These are phyloP conservation scores for Umbelopsis vinacea DNA, from an alignment of 192 early-diverging fungal species.

Conservation along the genomic window DNA sequence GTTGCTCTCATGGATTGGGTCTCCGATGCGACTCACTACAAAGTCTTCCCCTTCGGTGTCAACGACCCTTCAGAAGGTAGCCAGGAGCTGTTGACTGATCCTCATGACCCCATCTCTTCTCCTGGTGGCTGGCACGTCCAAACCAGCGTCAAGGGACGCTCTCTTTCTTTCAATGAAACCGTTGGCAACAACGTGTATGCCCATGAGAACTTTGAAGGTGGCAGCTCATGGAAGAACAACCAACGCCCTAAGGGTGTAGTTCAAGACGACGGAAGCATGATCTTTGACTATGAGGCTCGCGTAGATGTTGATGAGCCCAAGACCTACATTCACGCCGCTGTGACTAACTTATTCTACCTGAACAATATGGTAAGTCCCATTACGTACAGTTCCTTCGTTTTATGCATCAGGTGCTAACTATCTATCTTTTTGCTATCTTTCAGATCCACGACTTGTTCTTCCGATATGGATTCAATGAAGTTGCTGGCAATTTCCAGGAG, in stretches of 20 bases:
- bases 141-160: conserved; percentile 31
- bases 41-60: conserved; percentile 78
- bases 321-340: conserved; percentile 76
- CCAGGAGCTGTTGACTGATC: conserved; percentile 57
- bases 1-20: conserved; percentile 87
- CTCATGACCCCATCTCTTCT: conserved; percentile 58
- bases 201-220: conserved; percentile 80
- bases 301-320: conserved; percentile 61
- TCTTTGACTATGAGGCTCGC: conserved; percentile 82
- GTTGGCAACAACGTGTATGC: conserved; percentile 94
- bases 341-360: conserved; percentile 92
- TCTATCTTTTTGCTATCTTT: not conserved
- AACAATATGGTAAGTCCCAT: conserved; percentile 81
- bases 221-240: conserved; percentile 73
- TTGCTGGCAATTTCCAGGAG: conserved; percentile 93
- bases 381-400: too few relatives aligned
- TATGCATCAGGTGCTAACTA: not conserved
- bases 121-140: conserved; percentile 81
- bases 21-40: conserved; percentile 69
- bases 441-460: conserved; percentile 87
- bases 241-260: conserved; percentile 70
- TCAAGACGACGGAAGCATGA: conserved; percentile 43
- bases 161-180: conserved; percentile 65
- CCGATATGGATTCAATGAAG: conserved; percentile 90
- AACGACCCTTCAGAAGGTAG: conserved; percentile 79